Evolutionary conservation across 2,329 filamentous ascomycete genomes (phyloP).

Genomic region (Tolypocladium album): DNA sequence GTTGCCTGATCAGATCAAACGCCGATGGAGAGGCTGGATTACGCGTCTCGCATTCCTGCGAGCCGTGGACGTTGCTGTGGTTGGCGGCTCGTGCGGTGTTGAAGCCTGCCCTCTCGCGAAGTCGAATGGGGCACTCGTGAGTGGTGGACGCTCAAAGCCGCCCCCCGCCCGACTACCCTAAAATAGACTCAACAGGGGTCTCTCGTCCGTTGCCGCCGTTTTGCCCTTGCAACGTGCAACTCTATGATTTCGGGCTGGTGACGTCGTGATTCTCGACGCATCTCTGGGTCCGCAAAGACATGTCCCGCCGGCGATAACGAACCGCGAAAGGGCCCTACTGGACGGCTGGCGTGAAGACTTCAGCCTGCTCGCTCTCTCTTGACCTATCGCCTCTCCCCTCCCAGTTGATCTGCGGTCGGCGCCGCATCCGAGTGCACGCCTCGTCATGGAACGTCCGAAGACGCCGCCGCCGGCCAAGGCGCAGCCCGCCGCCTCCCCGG

Average conservation of each 20-base stretch:
- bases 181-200: neutral
- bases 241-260: neutral
- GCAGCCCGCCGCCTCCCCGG: constrained; percentile 30
- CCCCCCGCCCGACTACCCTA: neutral
- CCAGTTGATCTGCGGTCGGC: neutral
- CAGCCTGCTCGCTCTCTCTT: neutral
- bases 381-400: neutral
- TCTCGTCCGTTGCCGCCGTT: neutral
- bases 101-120: too few species aligned
- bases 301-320: neutral
- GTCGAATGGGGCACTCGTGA: too few species aligned
- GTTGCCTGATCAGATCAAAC: neutral
- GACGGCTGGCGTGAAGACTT: neutral
- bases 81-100: neutral
- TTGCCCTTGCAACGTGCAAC: neutral
- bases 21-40: neutral
- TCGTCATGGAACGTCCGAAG: constrained; percentile 32
- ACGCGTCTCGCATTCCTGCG: neutral
- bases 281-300: neutral
- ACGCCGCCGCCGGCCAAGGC: constrained; percentile 31
- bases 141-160: neutral
- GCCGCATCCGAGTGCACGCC: neutral
- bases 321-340: neutral
- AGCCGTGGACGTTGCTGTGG: neutral
- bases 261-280: neutral